These are phyloP conservation scores for Skeletonema potamos DNA, from an alignment of 108 stramenopile species.

Conservation along the genomic window DNA sequence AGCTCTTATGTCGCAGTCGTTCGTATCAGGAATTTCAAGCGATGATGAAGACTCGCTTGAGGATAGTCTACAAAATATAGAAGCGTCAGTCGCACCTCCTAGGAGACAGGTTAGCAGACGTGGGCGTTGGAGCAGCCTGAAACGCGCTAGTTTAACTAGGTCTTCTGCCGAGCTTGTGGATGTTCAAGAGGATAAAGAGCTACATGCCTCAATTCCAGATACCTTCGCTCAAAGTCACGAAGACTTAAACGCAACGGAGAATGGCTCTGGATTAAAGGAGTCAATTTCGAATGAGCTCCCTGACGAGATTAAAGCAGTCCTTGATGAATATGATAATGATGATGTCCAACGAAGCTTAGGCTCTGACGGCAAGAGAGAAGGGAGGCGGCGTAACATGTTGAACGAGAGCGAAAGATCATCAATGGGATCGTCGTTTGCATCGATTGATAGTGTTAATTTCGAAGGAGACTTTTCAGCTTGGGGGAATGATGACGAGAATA, in stretches of 20 bases:
- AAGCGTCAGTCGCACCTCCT: background rate
- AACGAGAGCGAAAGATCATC: background rate
- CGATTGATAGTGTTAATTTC: background rate
- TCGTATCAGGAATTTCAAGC: background rate
- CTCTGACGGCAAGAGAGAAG: background rate
- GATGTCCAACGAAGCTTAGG: background rate
- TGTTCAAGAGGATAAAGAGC: background rate
- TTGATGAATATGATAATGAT: background rate
- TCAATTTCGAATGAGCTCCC: background rate
- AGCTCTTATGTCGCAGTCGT: background rate
- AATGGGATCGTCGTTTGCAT: background rate
- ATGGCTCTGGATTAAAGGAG: background rate
- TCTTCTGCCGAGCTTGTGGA: background rate
- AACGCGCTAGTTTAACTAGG: background rate
- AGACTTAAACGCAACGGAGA: background rate
- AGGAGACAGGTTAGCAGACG: background rate
- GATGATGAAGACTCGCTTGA: background rate
- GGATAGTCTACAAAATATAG: background rate
- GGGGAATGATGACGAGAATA: background rate
- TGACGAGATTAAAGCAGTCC: background rate
- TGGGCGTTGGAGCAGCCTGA: background rate
- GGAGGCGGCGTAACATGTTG: background rate
- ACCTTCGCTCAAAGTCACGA: background rate
- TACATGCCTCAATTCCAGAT: background rate
- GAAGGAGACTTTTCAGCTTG: constrained; percentile 20